phyloP scores from a whole-genome alignment of 805 yeast genomes.

The Candida cerambycidarum region DNA sequence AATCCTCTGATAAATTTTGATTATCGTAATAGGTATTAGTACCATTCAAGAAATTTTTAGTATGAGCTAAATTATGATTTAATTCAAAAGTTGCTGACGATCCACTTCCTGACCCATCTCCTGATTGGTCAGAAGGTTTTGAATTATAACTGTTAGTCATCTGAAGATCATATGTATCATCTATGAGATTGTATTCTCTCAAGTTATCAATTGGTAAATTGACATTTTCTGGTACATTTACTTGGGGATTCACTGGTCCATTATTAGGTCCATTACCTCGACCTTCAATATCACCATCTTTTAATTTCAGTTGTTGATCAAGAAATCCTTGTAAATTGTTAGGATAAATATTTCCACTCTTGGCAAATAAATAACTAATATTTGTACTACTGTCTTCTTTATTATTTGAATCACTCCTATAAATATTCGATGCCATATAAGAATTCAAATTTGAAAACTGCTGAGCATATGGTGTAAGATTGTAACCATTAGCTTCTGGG shows the following conservation, averaged over 20 bases:
- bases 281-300: slow-evolving; percentile 11
- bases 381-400: slow-evolving; percentile 3
- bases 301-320: slow-evolving; percentile 7
- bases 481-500: not conserved
- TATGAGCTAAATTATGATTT: slow-evolving; percentile 14
- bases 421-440: not conserved
- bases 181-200: not conserved
- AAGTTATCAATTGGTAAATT: not conserved
- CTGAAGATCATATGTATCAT: not conserved
- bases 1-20: slow-evolving; percentile 32
- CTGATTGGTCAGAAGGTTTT: slow-evolving; percentile 5
- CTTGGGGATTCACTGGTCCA: too few species aligned
- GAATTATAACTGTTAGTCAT: slow-evolving; percentile 2
- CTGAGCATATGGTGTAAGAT: slow-evolving; percentile 1
- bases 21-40: slow-evolving; percentile 40
- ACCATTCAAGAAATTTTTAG: slow-evolving; percentile 29
- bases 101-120: too few species aligned
- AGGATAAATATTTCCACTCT: slow-evolving; percentile 2
- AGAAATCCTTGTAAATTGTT: slow-evolving; percentile 6
- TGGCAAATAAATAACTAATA: slow-evolving; percentile 5
- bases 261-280: not conserved
- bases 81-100: slow-evolving; percentile 10
- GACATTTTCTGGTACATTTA: not conserved
- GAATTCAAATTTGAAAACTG: slow-evolving; percentile 1
- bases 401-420: slow-evolving; percentile 1